Conservation (phyloP, 306 rosid species). For the Lathyrus aphaca region DNA sequence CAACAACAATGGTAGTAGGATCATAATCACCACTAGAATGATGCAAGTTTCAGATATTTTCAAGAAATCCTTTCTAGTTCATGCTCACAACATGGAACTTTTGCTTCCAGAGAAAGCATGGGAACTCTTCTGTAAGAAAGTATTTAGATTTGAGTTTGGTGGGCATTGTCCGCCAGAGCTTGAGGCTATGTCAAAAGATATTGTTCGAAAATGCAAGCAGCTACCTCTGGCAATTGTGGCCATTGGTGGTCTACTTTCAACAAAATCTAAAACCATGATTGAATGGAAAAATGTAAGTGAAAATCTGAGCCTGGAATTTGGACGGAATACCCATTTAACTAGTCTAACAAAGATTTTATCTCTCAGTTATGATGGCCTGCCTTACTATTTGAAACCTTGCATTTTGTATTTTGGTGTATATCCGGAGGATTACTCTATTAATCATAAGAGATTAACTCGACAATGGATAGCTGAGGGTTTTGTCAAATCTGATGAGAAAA, state of each 20-base stretch:
- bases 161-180: constrained; percentile 7
- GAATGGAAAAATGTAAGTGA: neutral
- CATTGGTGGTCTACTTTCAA: constrained; percentile 24
- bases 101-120: constrained; percentile 7
- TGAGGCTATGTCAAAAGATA: neutral
- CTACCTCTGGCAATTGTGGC: constrained; percentile 25
- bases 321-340: constrained; percentile 10
- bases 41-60: constrained; percentile 7
- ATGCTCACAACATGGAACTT: constrained; percentile 1
- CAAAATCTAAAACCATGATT: neutral
- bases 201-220: constrained; percentile 13
- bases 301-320: constrained; percentile 7
- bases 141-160: neutral
- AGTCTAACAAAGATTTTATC: constrained; percentile 20
- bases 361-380: constrained; percentile 5
- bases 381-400: constrained; percentile 18
- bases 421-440: constrained; percentile 4
- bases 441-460: neutral
- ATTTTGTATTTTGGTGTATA: constrained; percentile 13
- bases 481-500: neutral
- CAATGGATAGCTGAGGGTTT: constrained; percentile 1
- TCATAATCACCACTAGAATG: constrained; percentile 26
- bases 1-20: neutral
- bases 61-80: constrained; percentile 9
- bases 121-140: constrained; percentile 20